Evolutionary conservation across 306 rosid genomes (phyloP).

Genomic region (Sphenostylis stenocarpa): DNA sequence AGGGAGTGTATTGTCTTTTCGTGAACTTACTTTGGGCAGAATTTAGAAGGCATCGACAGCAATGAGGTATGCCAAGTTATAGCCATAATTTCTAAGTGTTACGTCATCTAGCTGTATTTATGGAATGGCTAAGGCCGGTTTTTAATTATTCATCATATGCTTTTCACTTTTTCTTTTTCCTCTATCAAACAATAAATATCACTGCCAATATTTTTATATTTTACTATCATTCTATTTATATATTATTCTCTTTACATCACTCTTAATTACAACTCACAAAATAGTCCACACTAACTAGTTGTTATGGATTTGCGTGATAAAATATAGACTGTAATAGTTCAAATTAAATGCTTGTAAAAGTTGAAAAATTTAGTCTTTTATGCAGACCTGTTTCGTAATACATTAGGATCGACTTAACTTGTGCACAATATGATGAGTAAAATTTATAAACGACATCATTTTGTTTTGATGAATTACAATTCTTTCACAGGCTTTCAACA

Average conservation of each 20-base stretch:
- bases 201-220: background rate
- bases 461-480: too few relatives aligned
- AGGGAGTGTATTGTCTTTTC: conserved; percentile 38
- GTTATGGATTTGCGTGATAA: background rate
- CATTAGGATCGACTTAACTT: too few relatives aligned
- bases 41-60: conserved; percentile 31
- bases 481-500: too few relatives aligned
- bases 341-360: too few relatives aligned
- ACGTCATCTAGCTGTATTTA: conserved; percentile 44
- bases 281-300: background rate
- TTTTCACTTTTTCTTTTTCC: conserved; percentile 15
- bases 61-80: conserved; percentile 31
- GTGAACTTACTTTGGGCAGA: conserved; percentile 7
- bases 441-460: too few relatives aligned
- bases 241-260: background rate
- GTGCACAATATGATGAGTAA: too few relatives aligned
- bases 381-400: too few relatives aligned
- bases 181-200: conserved; percentile 13
- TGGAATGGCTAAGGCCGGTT: conserved; percentile 48
- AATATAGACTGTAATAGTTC: background rate
- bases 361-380: too few relatives aligned
- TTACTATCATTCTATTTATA: background rate
- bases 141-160: conserved; percentile 36
- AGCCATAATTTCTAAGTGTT: conserved; percentile 40
- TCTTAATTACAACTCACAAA: background rate